Evolutionary conservation across 768 basidiomycete species (phyloP).

Genomic region (Rhizopogon salebrosus): DNA sequence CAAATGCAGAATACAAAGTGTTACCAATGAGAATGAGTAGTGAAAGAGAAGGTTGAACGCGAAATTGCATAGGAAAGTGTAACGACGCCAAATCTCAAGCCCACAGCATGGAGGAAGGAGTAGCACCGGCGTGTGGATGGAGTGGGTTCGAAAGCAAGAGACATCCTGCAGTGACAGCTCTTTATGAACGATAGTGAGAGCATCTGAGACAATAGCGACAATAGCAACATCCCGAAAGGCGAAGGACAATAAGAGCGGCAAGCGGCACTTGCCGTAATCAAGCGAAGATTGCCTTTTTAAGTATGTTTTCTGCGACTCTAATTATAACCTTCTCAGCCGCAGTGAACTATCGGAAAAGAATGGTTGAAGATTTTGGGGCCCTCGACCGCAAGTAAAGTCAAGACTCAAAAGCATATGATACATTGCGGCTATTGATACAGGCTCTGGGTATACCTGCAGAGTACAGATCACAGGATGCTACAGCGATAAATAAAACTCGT

Average conservation of each 20-base stretch:
- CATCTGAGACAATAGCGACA: constrained; percentile 30
- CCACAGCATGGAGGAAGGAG: background rate
- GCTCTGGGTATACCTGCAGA: background rate
- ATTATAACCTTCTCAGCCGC: too few relatives aligned
- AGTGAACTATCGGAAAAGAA: background rate
- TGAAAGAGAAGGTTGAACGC: background rate
- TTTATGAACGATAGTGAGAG: constrained; percentile 6
- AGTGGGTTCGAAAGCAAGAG: constrained; percentile 10
- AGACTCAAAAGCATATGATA: background rate
- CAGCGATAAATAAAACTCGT: background rate
- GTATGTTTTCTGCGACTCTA: background rate
- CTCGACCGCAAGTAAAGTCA: too few relatives aligned
- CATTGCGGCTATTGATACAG: background rate
- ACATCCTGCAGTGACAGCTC: background rate
- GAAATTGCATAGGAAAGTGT: background rate
- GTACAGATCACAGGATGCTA: too few relatives aligned
- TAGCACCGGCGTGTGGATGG: background rate
- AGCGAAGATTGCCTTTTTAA: background rate
- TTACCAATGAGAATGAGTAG: constrained; percentile 6
- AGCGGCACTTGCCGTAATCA: constrained; percentile 6
- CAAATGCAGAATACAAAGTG: constrained; percentile 18
- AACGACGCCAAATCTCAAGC: background rate
- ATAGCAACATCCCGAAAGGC: constrained; percentile 13
- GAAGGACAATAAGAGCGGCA: constrained; percentile 6
- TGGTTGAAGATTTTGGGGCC: background rate